A percentile compares a stretch with the other conserved stretches of the same genome.
Conservation (phyloP, 768 basidiomycete species). For the Mycena alexandri region DNA sequence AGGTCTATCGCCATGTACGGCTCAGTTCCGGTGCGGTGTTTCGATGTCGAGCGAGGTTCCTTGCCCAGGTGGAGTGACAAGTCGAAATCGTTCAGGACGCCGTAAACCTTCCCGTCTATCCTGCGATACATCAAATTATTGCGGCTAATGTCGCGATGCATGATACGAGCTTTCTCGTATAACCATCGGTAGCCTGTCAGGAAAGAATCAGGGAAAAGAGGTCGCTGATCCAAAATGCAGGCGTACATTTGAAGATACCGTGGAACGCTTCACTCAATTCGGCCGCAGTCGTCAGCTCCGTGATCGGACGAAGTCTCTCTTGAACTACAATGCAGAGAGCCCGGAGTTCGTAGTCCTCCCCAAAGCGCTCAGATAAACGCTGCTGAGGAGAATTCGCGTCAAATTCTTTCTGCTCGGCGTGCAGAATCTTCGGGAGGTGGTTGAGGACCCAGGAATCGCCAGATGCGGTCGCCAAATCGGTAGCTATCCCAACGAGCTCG, state of each 20-base stretch:
- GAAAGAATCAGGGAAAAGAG: neutral
- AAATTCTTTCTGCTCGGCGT: constrained; percentile 12
- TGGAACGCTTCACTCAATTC: constrained; percentile 17
- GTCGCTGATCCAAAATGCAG: neutral
- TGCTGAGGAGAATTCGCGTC: constrained; percentile 1
- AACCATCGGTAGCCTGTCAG: constrained; percentile 24
- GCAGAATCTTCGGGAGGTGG: constrained; percentile 15
- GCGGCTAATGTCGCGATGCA: constrained; percentile 27
- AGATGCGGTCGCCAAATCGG: neutral
- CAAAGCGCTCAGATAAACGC: neutral
- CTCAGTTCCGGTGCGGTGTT: constrained; percentile 13
- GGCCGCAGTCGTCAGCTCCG: constrained; percentile 37
- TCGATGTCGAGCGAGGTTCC: constrained; percentile 13
- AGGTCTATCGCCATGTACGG: constrained; percentile 22
- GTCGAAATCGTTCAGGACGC: constrained; percentile 21
- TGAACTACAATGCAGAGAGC: constrained; percentile 15
- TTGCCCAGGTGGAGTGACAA: constrained; percentile 5
- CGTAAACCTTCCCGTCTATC: constrained; percentile 12
- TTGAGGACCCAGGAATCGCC: constrained; percentile 2
- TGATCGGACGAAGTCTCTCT: constrained; percentile 27
- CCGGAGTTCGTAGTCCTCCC: constrained; percentile 9
- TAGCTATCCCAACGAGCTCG: constrained; percentile 5
- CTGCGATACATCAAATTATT: constrained; percentile 21
- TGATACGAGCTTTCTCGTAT: constrained; percentile 11
- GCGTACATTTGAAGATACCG: constrained; percentile 24